A percentile compares a stretch with the other conserved stretches of the same genome.
Conservation (phyloP, 768 basidiomycete genomes). For the Termitomyces sp. region DNA sequence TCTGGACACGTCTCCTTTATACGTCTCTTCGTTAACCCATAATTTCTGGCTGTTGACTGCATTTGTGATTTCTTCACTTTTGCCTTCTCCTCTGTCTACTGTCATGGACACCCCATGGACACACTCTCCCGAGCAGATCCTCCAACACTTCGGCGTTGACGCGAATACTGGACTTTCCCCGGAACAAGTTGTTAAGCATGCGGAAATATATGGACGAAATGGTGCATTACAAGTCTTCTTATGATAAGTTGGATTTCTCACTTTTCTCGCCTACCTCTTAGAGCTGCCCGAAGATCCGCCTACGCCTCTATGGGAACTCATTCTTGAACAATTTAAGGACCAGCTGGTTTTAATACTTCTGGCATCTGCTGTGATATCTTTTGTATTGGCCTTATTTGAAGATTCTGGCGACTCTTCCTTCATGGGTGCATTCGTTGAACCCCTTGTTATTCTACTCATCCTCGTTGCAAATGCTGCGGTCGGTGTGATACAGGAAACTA, state of each 20-base stretch:
- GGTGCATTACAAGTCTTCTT: slow-evolving; percentile 35
- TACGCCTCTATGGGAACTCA: slow-evolving; percentile 89
- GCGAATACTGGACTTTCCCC: slow-evolving; percentile 53
- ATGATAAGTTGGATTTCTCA: neutral
- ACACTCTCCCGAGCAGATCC: slow-evolving; percentile 55
- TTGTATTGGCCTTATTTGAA: slow-evolving; percentile 87
- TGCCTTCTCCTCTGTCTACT: slow-evolving; percentile 12
- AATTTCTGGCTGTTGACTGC: slow-evolving; percentile 7
- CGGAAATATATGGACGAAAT: slow-evolving; percentile 81
- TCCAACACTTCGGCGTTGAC: slow-evolving; percentile 71
- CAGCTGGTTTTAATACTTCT: slow-evolving; percentile 96
- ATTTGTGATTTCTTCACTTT: slow-evolving; percentile 6
- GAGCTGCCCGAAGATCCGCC: slow-evolving; percentile 90
- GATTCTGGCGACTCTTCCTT: slow-evolving; percentile 59
- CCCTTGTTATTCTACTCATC: slow-evolving; percentile 90
- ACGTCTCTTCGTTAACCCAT: neutral
- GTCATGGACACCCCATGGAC: slow-evolving; percentile 80
- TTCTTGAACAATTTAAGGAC: slow-evolving; percentile 99
- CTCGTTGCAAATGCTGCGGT: slow-evolving; percentile 96
- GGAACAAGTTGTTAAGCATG: slow-evolving; percentile 66
- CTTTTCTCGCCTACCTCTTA: slow-evolving; percentile 24
- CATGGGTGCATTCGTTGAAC: slow-evolving; percentile 91
- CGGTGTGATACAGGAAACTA: slow-evolving; percentile 94
- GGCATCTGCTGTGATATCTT: slow-evolving; percentile 89
- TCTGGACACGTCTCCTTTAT: neutral